These are phyloP conservation scores for Sugiyamaella grinbergsii DNA, from an alignment of 1,139 yeast genomes.

Conservation along the genomic window DNA sequence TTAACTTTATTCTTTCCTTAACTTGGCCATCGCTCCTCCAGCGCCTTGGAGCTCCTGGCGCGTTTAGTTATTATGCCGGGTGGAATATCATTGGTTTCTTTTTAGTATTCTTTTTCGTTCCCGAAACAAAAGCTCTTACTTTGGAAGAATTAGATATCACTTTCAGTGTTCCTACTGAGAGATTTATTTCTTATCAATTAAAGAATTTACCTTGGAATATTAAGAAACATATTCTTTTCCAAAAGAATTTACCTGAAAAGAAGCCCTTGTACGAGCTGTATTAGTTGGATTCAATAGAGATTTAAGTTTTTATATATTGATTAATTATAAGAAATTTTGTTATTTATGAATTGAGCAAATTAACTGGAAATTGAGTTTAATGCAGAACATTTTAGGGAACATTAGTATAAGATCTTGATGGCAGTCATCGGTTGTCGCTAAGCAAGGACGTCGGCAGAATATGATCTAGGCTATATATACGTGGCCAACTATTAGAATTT, in stretches of 20 bases:
- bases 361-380: too few relatives aligned
- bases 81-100: slow-evolving; percentile 73
- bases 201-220: slow-evolving; percentile 38
- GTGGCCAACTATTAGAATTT: too few relatives aligned
- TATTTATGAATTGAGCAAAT: too few relatives aligned
- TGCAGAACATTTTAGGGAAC: too few relatives aligned
- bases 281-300: slow-evolving; percentile 12
- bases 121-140: slow-evolving; percentile 62
- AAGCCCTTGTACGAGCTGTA: slow-evolving; percentile 30
- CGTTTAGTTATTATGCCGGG: slow-evolving; percentile 86
- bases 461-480: too few relatives aligned
- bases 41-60: slow-evolving; percentile 76
- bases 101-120: slow-evolving; percentile 54
- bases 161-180: slow-evolving; percentile 42
- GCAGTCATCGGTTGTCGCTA: too few relatives aligned
- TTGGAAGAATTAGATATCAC: slow-evolving; percentile 60
- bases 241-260: slow-evolving; percentile 32
- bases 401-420: too few relatives aligned
- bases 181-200: slow-evolving; percentile 42
- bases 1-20: slow-evolving; percentile 75
- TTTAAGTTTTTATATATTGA: not conserved
- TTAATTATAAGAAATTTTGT: too few relatives aligned
- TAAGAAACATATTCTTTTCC: slow-evolving; percentile 27
- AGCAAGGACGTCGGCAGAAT: too few relatives aligned
- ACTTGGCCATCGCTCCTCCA: slow-evolving; percentile 77